Evolutionary conservation across 2,329 filamentous ascomycete species (phyloP).

Genomic region (Penicillium expansum): DNA sequence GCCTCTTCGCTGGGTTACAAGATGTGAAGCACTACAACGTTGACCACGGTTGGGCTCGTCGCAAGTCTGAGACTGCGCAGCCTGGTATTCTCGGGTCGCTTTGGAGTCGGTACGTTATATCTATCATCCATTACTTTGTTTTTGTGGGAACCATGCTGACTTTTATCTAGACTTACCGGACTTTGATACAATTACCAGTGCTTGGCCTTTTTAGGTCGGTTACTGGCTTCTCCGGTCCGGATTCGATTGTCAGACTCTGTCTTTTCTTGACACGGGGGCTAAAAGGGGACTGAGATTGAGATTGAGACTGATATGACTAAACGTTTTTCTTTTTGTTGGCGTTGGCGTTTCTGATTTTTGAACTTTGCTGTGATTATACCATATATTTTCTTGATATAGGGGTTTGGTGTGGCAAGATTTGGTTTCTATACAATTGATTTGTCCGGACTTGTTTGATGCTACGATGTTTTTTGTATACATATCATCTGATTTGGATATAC

Average conservation of each 20-base stretch:
- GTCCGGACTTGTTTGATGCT: neutral
- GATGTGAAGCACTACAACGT: constrained; percentile 41
- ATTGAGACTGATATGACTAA: neutral
- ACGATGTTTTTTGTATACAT: neutral
- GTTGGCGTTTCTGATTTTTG: neutral
- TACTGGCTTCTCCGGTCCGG: neutral
- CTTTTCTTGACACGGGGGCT: neutral
- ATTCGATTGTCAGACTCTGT: neutral
- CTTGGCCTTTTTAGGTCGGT: neutral
- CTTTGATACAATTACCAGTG: constrained; percentile 8
- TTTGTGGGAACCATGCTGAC: neutral
- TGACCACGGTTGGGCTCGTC: constrained; percentile 36
- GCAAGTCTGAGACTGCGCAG: constrained; percentile 18
- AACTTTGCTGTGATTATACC: neutral
- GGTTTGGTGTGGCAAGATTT: neutral
- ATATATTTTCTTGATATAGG: neutral
- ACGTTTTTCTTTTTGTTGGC: neutral
- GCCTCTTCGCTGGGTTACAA: constrained; percentile 40
- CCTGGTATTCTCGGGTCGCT: constrained; percentile 17
- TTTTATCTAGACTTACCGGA: constrained; percentile 12
- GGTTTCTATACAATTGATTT: neutral
- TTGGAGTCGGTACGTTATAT: constrained; percentile 25
- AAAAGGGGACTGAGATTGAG: neutral
- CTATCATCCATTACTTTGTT: neutral
- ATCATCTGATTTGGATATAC: too few species aligned